Evolutionary conservation across 768 basidiomycete species (phyloP), one percentile per base, ranked within the genome.

Genomic region (Gelatoporia subvermispora): DNA sequence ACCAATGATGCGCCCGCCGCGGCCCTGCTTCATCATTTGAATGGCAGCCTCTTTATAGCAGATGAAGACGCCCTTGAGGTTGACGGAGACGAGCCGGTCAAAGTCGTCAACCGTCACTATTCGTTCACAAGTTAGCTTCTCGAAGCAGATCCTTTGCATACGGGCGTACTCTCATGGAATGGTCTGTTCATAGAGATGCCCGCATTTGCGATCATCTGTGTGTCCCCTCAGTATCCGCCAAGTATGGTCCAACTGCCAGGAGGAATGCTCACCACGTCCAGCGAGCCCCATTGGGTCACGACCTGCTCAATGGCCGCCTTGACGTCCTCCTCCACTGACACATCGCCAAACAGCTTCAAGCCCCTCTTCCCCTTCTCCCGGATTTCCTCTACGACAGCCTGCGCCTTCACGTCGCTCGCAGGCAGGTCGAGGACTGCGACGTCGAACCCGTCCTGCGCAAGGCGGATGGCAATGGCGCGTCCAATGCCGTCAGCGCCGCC

Each of bases 191-290:
- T 20, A 3, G 47, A 47, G 51, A 63, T 48, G 1, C 58, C 61
- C 17, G 61, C 61, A 37, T 63, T 63, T 21, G 61, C 61, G 13
- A 63, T 46, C 58, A 63, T 62, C 61, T 63, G 28, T n/a, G n/a
- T 4, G 10, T 13, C 28, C 21, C 8, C 5, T 38, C 28, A 11
- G 39, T n/a, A 35, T 16, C 11, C 10, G 36, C 11, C 11, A 35
- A 17, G 11, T n/a, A 4, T 35, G 16, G 2, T 8, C 11, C 2
- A 24, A n/a, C 4, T 10, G 15, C 2, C 7, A 16, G 17, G 16
- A 18, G 24, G 18, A 3, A n/a, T n/a, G 59, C 75, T 48, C 47
- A 77, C 78, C 16, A 76, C 74, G 52, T 79, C 72, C n/a, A 81
- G 49, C 1, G 75, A 75, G 1, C 76, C 77, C 5, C 77, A 60